Conservation (phyloP, 23 red algal genomes). For the Porphyridium purpureum region DNA sequence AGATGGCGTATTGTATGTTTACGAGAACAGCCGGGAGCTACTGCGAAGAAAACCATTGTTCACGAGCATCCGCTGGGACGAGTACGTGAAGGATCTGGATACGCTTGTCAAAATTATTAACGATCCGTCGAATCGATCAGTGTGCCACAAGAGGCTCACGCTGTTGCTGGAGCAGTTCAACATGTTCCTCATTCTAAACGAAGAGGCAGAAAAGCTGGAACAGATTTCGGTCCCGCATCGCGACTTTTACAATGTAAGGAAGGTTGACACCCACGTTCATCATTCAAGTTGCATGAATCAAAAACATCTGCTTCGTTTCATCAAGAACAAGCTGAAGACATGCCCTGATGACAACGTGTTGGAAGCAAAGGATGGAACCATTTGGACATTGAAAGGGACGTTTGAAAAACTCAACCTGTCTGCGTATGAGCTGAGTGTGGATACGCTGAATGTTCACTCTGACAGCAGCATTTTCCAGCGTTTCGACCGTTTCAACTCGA, state of each 20-base stretch:
- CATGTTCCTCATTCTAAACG: constrained; percentile 37
- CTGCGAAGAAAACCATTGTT: constrained; percentile 3
- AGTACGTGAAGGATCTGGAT: constrained; percentile 53
- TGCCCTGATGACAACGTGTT: constrained; percentile 45
- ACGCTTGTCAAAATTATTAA: constrained; percentile 46
- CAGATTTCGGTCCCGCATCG: constrained; percentile 81
- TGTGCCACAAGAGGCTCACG: constrained; percentile 32
- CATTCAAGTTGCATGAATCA: constrained; percentile 78
- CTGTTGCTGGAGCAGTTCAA: constrained; percentile 40
- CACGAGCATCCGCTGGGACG: constrained; percentile 2
- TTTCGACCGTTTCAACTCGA: constrained; percentile 97
- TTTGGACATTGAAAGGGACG: no score
- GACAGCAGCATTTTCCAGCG: constrained; percentile 69
- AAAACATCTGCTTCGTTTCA: constrained; percentile 90
- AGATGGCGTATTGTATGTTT: constrained; percentile 47
- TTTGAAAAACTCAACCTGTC: constrained; percentile 69
- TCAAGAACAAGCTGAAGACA: constrained; percentile 80
- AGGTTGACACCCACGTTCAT: constrained; percentile 90
- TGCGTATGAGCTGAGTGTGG: constrained; percentile 66
- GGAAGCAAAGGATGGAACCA: no score
- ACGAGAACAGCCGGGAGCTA: constrained; percentile 1
- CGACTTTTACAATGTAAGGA: constrained; percentile 91
- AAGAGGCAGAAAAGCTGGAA: constrained; percentile 17
- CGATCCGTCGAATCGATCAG: constrained; percentile 53
- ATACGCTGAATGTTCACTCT: constrained; percentile 92